Percentiles rank a stretch among this genome's conserved stretches.
These are phyloP conservation scores for Claviceps sp. DNA, from an alignment of 2,329 filamentous ascomycete genomes.

Conservation along the genomic window DNA sequence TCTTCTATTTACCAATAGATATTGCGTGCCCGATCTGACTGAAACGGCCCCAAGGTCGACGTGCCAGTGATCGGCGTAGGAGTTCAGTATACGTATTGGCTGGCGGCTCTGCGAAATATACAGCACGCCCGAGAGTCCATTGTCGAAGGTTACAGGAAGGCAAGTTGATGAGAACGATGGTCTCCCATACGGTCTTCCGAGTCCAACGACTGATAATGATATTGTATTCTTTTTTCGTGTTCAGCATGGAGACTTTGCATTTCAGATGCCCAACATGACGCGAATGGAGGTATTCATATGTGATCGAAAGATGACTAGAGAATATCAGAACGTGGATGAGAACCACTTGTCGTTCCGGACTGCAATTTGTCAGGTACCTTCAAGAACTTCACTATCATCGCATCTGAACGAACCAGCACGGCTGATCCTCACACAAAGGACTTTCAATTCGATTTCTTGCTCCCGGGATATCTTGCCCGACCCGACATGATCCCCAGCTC, in stretches of 20 bases:
- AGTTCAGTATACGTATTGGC: constrained; percentile 7
- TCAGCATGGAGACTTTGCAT: constrained; percentile 5
- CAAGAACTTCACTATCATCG: too few relatives aligned
- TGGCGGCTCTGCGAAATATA: constrained; percentile 7
- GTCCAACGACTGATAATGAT: too few relatives aligned
- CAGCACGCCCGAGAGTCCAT: constrained; percentile 6
- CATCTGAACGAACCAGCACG: too few relatives aligned
- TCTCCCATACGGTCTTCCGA: too few relatives aligned
- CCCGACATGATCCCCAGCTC: constrained; percentile 6
- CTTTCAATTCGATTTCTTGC: constrained; percentile 7
- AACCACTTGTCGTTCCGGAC: constrained; percentile 7
- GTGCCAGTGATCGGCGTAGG: constrained; percentile 7
- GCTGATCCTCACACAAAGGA: not conserved
- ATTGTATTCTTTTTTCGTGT: not conserved
- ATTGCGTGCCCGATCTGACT: too few relatives aligned
- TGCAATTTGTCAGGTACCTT: not conserved
- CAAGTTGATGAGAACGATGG: not conserved
- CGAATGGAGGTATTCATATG: constrained; percentile 9
- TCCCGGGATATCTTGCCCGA: not conserved
- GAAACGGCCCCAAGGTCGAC: constrained; percentile 3
- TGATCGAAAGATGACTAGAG: constrained; percentile 7
- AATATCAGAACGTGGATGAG: constrained; percentile 7
- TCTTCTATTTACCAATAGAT: too few relatives aligned
- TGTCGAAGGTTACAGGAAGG: constrained; percentile 7
- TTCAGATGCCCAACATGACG: constrained; percentile 9